These are phyloP conservation scores for Rhododendron mucronatum DNA, from an alignment of 148 eudicot genomes.

Conservation along the genomic window DNA sequence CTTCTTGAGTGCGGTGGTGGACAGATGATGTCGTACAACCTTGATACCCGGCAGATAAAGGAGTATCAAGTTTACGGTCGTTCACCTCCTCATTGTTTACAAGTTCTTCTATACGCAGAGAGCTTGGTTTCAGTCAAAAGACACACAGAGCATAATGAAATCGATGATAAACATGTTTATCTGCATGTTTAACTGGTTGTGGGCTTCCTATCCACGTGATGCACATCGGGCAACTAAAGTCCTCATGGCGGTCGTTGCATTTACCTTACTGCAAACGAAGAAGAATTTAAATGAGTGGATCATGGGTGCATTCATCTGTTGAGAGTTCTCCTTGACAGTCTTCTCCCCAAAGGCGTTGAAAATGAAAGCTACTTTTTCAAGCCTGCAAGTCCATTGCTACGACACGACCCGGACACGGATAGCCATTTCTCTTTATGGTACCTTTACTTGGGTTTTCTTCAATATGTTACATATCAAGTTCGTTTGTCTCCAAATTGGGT, in stretches of 20 bases:
- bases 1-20: not conserved
- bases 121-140: not conserved
- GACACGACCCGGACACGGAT: not conserved
- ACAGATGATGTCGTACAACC: not conserved
- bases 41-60: not conserved
- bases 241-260: not conserved
- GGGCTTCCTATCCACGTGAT: not conserved
- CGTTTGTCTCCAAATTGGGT: not conserved
- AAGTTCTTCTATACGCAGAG: too few relatives aligned
- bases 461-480: too few relatives aligned
- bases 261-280: not conserved
- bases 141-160: not conserved
- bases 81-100: not conserved
- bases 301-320: not conserved
- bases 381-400: not conserved
- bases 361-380: not conserved
- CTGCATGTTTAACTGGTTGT: too few relatives aligned
- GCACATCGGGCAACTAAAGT: not conserved
- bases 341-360: not conserved
- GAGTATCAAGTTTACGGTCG: not conserved
- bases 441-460: not conserved
- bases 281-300: not conserved
- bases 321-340: not conserved
- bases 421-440: not conserved
- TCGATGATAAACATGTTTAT: not conserved